Percentiles rank a stretch among this genome's conserved stretches.
phyloP scores from a whole-genome alignment of 768 basidiomycete genomes.

The Chalciporus chontae region DNA sequence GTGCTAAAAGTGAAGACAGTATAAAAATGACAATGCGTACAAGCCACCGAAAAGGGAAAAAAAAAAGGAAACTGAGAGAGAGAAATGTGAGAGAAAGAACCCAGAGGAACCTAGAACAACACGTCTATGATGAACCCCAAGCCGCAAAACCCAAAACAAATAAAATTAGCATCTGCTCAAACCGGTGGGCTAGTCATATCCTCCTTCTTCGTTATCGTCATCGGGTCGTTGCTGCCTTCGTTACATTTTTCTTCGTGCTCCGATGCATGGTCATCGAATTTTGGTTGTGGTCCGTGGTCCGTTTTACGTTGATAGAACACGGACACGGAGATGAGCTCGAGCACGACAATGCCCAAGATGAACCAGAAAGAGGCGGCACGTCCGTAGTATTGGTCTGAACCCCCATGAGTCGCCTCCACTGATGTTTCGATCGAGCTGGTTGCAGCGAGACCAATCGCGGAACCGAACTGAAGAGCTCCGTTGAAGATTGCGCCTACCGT shows the following conservation, averaged over 20 bases:
- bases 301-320: constrained; percentile 33
- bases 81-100: not conserved
- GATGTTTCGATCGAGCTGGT: constrained; percentile 47
- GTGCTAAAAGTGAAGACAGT: not conserved
- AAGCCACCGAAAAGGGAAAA: not conserved
- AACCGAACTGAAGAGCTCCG: constrained; percentile 49
- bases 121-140: not conserved
- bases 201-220: not conserved
- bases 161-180: not conserved
- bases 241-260: not conserved
- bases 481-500: constrained; percentile 56
- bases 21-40: not conserved
- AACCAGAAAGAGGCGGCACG: constrained; percentile 46
- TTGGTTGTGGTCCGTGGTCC: constrained; percentile 4
- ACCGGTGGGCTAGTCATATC: not conserved
- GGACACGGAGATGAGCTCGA: constrained; percentile 31
- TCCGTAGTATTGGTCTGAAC: constrained; percentile 33
- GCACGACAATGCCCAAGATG: constrained; percentile 33
- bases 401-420: constrained; percentile 34
- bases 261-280: not conserved
- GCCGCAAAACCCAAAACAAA: not conserved
- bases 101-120: not conserved
- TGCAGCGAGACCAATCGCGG: constrained; percentile 47
- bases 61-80: not conserved
- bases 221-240: not conserved